A percentile compares a stretch with the other conserved stretches of the same genome.
These are phyloP conservation scores for Exophiala oligosperma DNA, from an alignment of 2,329 filamentous ascomycete species.

Conservation along the genomic window DNA sequence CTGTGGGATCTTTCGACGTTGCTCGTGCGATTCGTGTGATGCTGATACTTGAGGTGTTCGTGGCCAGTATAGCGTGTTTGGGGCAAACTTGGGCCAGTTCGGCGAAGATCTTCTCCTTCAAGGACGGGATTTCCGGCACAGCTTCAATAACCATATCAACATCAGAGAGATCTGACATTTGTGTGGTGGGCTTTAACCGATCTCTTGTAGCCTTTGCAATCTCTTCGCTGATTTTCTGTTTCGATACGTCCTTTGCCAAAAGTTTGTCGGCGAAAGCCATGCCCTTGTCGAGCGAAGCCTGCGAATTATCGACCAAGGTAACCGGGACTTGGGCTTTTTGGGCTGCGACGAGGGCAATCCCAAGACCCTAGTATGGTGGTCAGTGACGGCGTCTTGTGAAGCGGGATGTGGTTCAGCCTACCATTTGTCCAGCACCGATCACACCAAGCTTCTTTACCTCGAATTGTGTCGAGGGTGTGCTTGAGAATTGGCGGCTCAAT, in stretches of 20 bases:
- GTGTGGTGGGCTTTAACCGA: conserved; percentile 68
- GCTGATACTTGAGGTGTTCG: conserved; percentile 97
- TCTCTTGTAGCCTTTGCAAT: conserved; percentile 73
- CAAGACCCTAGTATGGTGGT: conserved; percentile 67
- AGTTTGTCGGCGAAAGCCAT: conserved; percentile 95
- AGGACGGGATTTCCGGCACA: conserved; percentile 83
- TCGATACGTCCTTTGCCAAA: conserved; percentile 86
- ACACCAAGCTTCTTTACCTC: conserved; percentile 88
- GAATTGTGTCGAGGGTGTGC: conserved; percentile 59
- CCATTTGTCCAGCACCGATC: conserved; percentile 95
- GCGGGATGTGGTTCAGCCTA: conserved; percentile 43
- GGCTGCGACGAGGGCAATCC: conserved; percentile 92
- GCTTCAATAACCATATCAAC: conserved; percentile 98
- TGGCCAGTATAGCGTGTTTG: conserved; percentile 84
- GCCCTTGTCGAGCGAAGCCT: conserved; percentile 84
- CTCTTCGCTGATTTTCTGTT: conserved; percentile 79
- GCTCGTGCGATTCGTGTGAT: conserved; percentile 89
- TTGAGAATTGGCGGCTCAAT: conserved; percentile 64
- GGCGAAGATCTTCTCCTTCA: conserved; percentile 87
- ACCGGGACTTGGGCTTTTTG: conserved; percentile 82
- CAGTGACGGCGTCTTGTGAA: neutral
- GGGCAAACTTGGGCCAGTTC: conserved; percentile 79
- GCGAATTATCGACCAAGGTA: conserved; percentile 78
- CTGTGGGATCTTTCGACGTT: conserved; percentile 76
- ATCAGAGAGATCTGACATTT: conserved; percentile 73